Base-by-base conservation (phyloP, 805 yeast genomes). In the Brettanomyces anomalus region DNA sequence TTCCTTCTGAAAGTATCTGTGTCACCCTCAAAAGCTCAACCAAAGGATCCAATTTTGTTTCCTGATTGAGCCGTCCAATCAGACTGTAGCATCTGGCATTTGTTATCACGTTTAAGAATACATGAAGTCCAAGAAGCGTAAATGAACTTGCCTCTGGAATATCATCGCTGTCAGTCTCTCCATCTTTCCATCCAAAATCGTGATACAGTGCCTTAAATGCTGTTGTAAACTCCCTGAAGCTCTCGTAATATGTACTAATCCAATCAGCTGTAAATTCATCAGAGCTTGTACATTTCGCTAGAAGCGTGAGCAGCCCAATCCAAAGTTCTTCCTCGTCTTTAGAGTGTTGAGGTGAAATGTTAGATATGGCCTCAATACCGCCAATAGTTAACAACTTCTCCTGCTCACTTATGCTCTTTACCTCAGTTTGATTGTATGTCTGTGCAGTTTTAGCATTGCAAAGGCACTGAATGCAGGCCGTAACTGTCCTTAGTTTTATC, bases 1-100 rank as follows among this genome's bases (percentile, higher is more conserved):
- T 64, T 13, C 65, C 59, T 1, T 71, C 64, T 3, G 18, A 13
- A 13, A 18, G n/a, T 28, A 37, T 24, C 18, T 33, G 39, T 18
- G 38, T 20, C 19, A 14, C 21, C 15, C 38, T 20, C 17, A 33
- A n/a, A 16, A 40, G 26, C 15, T 24, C 33, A 5, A 24, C 8
- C 8, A 31, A 24, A 10, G 26, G n/a, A 28, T 21, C 19, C n/a
- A 16, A 13, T 10, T 33, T 32, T 13, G 14, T n/a, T 5, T 24
- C 18, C 6, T 17, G n/a, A n/a, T 20, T 19, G 18, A 16, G 15
- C 11, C 4, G 32, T 16, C 11, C n/a, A 11, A 40, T 7, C 14
- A 18, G 5, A 13, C 6, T 16, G 19, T 7, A 31, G 40, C 26
- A 31, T 28, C 24, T 2, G 16, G 33, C 21, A 19, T 26, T 28